Conservation (phyloP, 495 filamentous ascomycete species). For the Podospora appendiculata region DNA sequence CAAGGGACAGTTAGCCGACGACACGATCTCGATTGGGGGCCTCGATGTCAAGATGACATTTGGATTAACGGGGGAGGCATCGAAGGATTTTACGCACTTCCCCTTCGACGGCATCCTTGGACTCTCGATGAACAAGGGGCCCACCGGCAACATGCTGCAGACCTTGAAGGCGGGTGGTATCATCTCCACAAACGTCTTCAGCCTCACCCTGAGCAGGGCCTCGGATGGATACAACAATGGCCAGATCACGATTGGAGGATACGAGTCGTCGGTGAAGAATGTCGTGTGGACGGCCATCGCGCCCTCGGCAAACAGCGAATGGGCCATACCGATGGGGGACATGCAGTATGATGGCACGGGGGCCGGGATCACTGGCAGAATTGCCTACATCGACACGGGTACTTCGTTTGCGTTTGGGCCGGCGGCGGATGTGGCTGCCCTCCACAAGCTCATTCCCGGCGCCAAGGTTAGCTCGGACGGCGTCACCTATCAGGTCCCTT, state of each 20-base stretch:
- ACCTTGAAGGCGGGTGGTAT: slow-evolving; percentile 47
- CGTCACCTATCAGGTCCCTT: slow-evolving; percentile 61
- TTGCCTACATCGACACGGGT: slow-evolving; percentile 73
- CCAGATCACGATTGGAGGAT: slow-evolving; percentile 66
- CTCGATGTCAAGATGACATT: slow-evolving; percentile 55
- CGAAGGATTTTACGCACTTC: slow-evolving; percentile 61
- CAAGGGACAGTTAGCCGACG: slow-evolving; percentile 51
- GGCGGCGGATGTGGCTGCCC: slow-evolving; percentile 48
- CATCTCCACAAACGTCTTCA: slow-evolving; percentile 58
- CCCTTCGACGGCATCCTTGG: slow-evolving; percentile 86
- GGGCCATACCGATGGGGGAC: slow-evolving; percentile 64
- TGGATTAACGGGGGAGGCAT: slow-evolving; percentile 59
- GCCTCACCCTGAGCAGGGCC: slow-evolving; percentile 56
- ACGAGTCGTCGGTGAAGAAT: slow-evolving; percentile 53
- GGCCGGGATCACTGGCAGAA: slow-evolving; percentile 39
- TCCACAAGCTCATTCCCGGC: slow-evolving; percentile 61
- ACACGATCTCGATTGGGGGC: slow-evolving; percentile 57
- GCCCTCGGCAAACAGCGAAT: slow-evolving; percentile 35
- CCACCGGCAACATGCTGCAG: slow-evolving; percentile 56
- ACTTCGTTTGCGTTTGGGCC: slow-evolving; percentile 70
- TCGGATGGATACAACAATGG: slow-evolving; percentile 61
- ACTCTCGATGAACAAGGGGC: slow-evolving; percentile 47
- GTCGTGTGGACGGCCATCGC: slow-evolving; percentile 53
- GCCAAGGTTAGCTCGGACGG: slow-evolving; percentile 32
- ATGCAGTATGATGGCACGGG: slow-evolving; percentile 48